These are phyloP conservation scores for Metschnikowia matae DNA, from an alignment of 805 yeast genomes.

Conservation along the genomic window DNA sequence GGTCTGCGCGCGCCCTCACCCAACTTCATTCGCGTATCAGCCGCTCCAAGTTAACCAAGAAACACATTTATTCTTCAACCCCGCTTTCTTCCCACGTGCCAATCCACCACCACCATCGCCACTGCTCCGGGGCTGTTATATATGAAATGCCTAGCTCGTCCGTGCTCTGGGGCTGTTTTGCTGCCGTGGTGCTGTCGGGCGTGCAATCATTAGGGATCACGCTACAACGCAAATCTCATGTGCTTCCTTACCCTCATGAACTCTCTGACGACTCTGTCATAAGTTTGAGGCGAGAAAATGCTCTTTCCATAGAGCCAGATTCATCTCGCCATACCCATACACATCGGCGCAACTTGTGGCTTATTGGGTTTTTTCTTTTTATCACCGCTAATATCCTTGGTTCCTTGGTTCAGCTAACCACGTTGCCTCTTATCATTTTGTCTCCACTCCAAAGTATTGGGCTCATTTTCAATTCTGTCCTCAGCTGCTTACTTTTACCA, in stretches of 20 bases:
- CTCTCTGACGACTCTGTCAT: conserved; percentile 11
- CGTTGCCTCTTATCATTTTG: conserved; percentile 73
- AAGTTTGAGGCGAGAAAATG: conserved; percentile 9
- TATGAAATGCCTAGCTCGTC: conserved; percentile 10
- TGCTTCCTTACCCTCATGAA: conserved; percentile 24
- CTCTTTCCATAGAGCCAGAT: conserved; percentile 6
- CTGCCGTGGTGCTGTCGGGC: conserved; percentile 72
- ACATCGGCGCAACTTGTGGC: conserved; percentile 61
- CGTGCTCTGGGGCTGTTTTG: conserved; percentile 49
- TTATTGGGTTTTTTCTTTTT: conserved; percentile 67
- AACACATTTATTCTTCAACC: neutral
- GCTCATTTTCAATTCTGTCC: conserved; percentile 76
- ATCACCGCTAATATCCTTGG: conserved; percentile 74
- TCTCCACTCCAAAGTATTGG: conserved; percentile 86
- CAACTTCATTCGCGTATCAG: conserved; percentile 1
- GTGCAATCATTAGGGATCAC: conserved; percentile 80
- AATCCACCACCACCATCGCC: neutral
- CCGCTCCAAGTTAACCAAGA: neutral
- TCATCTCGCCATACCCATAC: conserved; percentile 23
- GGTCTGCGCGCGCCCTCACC: conserved; percentile 1
- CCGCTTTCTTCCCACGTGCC: neutral
- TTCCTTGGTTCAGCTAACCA: conserved; percentile 75
- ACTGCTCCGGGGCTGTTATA: neutral
- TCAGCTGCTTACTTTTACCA: conserved; percentile 60
- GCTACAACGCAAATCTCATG: conserved; percentile 73